A percentile compares a stretch with the other conserved stretches of the same genome.
phyloP scores from a whole-genome alignment of 2,329 filamentous ascomycete genomes.

The Penicillium aurantiogriseum region DNA sequence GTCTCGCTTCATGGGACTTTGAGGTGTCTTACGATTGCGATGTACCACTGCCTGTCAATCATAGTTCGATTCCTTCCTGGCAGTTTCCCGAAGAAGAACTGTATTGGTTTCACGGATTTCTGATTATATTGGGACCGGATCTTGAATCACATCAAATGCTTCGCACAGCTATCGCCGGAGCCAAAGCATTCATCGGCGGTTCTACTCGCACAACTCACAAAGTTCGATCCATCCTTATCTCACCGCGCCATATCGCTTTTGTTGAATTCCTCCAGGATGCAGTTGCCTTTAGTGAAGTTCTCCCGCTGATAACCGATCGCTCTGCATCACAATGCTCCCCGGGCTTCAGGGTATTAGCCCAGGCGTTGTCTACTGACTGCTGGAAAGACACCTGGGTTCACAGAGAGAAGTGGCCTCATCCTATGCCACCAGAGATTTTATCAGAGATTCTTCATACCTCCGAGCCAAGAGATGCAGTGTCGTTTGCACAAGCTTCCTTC shows the following conservation, averaged over 20 bases:
- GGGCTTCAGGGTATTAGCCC: not conserved
- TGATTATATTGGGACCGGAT: not conserved
- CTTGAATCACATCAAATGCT: not conserved
- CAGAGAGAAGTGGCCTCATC: not conserved
- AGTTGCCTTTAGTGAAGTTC: not conserved
- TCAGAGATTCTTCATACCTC: not conserved
- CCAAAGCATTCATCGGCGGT: not conserved
- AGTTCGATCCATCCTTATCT: not conserved
- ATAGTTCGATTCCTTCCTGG: not conserved
- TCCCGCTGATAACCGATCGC: not conserved
- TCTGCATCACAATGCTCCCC: not conserved
- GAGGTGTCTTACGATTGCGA: not conserved
- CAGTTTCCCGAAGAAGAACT: not conserved
- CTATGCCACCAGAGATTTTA: not conserved
- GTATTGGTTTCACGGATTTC: not conserved
- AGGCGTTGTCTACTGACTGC: not conserved
- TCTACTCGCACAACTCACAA: not conserved
- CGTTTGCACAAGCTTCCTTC: not conserved
- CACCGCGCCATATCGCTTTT: not conserved
- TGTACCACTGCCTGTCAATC: not conserved
- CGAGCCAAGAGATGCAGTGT: not conserved
- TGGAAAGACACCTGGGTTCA: not conserved
- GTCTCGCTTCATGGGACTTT: not conserved
- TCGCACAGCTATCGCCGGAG: not conserved
- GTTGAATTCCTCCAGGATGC: not conserved